Conservation (phyloP, 257 asterid species). For the Nicotiana tabacum region DNA sequence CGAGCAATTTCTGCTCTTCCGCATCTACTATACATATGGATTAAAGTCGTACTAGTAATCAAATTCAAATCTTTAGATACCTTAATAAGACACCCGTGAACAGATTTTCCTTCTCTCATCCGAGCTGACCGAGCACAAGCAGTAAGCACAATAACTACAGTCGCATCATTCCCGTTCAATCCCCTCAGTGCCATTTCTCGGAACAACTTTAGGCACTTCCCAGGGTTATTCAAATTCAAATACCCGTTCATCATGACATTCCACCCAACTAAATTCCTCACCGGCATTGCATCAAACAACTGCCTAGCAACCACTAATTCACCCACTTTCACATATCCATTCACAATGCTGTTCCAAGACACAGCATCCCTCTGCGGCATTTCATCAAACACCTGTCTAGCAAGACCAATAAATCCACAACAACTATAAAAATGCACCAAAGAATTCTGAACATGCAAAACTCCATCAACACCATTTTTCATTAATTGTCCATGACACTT, state of each 20-base stretch:
- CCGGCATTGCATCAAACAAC: slow-evolving; percentile 64
- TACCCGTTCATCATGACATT: slow-evolving; percentile 64
- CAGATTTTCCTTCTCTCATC: slow-evolving; percentile 64
- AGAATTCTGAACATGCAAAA: slow-evolving; percentile 59
- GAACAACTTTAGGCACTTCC: slow-evolving; percentile 58
- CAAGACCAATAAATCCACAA: slow-evolving; percentile 37
- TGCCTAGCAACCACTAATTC: slow-evolving; percentile 49
- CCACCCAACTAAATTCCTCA: slow-evolving; percentile 20
- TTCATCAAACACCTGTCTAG: slow-evolving; percentile 33
- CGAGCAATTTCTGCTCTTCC: slow-evolving; percentile 17
- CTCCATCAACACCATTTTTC: slow-evolving; percentile 55
- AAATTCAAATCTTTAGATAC: slow-evolving; percentile 25
- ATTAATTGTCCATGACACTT: slow-evolving; percentile 64
- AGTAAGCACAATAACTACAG: slow-evolving; percentile 47
- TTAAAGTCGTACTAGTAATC: slow-evolving; percentile 43
- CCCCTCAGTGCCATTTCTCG: slow-evolving; percentile 46
- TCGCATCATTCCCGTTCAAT: slow-evolving; percentile 33
- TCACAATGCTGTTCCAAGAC: slow-evolving; percentile 57
- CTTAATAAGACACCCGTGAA: slow-evolving; percentile 56
- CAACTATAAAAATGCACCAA: slow-evolving; percentile 54
- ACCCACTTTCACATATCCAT: slow-evolving; percentile 45
- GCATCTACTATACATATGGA: slow-evolving; percentile 25
- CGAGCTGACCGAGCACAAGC: slow-evolving; percentile 78
- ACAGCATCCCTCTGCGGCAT: slow-evolving; percentile 51
- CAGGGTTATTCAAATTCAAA: slow-evolving; percentile 47